Evolutionary conservation across 2,329 filamentous ascomycete species (phyloP), one percentile per base, ranked within the genome.

Genomic region (Verticillium zaregamsianum): DNA sequence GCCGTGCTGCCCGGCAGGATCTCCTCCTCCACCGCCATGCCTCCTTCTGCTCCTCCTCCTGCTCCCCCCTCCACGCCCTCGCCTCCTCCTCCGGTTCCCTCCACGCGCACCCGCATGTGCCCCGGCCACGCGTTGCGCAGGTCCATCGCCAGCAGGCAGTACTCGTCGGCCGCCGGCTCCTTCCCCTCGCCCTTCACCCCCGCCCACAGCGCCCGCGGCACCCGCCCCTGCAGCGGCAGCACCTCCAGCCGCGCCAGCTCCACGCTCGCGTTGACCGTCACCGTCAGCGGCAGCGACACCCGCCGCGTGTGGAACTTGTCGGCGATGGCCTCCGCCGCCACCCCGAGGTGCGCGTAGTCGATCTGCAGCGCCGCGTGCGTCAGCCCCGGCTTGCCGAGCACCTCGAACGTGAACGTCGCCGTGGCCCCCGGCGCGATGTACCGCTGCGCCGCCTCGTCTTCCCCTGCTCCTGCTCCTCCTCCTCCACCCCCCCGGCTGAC

Each of bases 231-330:
- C 12, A 96, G 82, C 1, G 92, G 88, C 37, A 95, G 75, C 20
- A 96, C 82, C 69, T 97, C 93, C 66, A 93, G 87, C 40, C 92
- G 85, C 37, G 88, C 83, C 11, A 97, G 80, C 70, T 97, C 92
- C 31, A 97, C 82, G 69, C 92, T 95, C 3, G 93, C 91, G 71
- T 97, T 97, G 57, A 98, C 94, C 5, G 94, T 97, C 17, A 97
- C 86, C 0, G 90, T 91, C 62, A 98, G 79, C 15, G 92, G 90
- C 32, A 96, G 80, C 20, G 89, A 88, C 17, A 96, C 83, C 71
- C 95, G 91, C 45, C 93, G 85, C 0, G 93, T 97, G 70, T 93
- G 92, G 70, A 97, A 96, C 37, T 86, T 83, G 39, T 90, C 87
- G 28, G 84, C 82, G 2, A 93, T 78, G 61, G 93, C 86, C 14